phyloP scores from a whole-genome alignment of 805 yeast species.

The Kluyveromyces starmeri region DNA sequence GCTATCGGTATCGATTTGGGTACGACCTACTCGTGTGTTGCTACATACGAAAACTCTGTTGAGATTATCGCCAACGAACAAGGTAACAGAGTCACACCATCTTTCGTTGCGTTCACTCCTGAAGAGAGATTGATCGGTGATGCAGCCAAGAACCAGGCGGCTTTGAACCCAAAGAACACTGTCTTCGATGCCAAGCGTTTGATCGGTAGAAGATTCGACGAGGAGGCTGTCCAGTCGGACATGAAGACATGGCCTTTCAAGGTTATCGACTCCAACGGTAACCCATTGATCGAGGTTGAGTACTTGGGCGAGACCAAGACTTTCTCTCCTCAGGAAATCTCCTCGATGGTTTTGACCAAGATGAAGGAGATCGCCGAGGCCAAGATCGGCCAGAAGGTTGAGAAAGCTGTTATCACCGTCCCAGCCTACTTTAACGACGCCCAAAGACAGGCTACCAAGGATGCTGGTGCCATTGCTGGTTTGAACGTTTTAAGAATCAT shows the following conservation, averaged over 20 bases:
- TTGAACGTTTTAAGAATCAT: slow-evolving; percentile 68
- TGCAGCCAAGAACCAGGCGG: slow-evolving; percentile 79
- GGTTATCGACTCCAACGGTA: slow-evolving; percentile 54
- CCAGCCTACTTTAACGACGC: slow-evolving; percentile 78
- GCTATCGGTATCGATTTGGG: slow-evolving; percentile 98
- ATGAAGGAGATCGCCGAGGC: slow-evolving; percentile 81
- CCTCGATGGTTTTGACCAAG: slow-evolving; percentile 69
- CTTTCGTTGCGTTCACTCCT: slow-evolving; percentile 71
- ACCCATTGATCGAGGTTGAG: slow-evolving; percentile 63
- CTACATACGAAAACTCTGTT: slow-evolving; percentile 68
- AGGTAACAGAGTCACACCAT: slow-evolving; percentile 81
- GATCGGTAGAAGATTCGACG: slow-evolving; percentile 73
- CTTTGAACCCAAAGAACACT: slow-evolving; percentile 69
- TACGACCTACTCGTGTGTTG: slow-evolving; percentile 76
- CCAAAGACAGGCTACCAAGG: slow-evolving; percentile 76
- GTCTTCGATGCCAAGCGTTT: slow-evolving; percentile 78
- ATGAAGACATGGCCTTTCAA: slow-evolving; percentile 86
- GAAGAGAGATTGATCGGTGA: slow-evolving; percentile 76
- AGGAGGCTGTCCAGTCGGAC: slow-evolving; percentile 73
- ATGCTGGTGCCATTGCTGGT: slow-evolving; percentile 76
- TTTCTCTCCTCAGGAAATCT: slow-evolving; percentile 67
- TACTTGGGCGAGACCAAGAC: slow-evolving; percentile 61
- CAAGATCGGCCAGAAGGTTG: slow-evolving; percentile 60
- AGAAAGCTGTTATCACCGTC: slow-evolving; percentile 69
- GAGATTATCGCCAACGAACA: slow-evolving; percentile 77